Conservation (phyloP, 768 basidiomycete genomes). For the Lentinus tigrinus region DNA sequence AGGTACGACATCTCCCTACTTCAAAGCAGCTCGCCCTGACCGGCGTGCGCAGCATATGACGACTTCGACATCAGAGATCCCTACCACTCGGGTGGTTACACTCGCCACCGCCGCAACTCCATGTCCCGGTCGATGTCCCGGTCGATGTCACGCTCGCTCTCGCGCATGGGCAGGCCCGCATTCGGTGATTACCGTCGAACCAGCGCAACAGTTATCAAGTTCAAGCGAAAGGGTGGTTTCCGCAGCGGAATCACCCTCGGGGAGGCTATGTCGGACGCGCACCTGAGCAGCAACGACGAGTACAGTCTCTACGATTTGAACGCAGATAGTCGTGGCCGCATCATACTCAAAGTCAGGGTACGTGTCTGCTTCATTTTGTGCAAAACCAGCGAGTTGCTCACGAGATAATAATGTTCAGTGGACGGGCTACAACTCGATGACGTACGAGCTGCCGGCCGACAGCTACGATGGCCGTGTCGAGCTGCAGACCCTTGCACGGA, state of each 20-base stretch:
- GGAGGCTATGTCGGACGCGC: conserved; percentile 64
- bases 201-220: conserved; percentile 58
- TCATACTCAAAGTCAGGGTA: conserved; percentile 63
- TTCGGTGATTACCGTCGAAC: conserved; percentile 47
- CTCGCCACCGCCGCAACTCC: conserved; percentile 40
- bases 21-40: not conserved
- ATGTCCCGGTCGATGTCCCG: conserved; percentile 34
- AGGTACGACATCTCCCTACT: conserved; percentile 18
- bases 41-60: conserved; percentile 46
- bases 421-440: conserved; percentile 67
- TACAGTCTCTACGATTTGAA: conserved; percentile 65
- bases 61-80: conserved; percentile 47
- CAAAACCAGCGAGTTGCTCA: not conserved
- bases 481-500: conserved; percentile 64
- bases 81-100: conserved; percentile 42
- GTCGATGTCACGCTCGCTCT: conserved; percentile 5
- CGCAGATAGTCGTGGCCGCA: conserved; percentile 57
- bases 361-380: conserved; percentile 21
- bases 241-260: conserved; percentile 62
- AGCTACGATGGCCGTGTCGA: conserved; percentile 63
- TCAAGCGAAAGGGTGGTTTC: conserved; percentile 71
- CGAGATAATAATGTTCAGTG: conserved; percentile 43
- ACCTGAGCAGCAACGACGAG: conserved; percentile 60
- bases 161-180: conserved; percentile 15
- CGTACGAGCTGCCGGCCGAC: conserved; percentile 74